Evolutionary conservation across 768 basidiomycete species (phyloP).

Genomic region (Pleurotus tuber-regium): DNA sequence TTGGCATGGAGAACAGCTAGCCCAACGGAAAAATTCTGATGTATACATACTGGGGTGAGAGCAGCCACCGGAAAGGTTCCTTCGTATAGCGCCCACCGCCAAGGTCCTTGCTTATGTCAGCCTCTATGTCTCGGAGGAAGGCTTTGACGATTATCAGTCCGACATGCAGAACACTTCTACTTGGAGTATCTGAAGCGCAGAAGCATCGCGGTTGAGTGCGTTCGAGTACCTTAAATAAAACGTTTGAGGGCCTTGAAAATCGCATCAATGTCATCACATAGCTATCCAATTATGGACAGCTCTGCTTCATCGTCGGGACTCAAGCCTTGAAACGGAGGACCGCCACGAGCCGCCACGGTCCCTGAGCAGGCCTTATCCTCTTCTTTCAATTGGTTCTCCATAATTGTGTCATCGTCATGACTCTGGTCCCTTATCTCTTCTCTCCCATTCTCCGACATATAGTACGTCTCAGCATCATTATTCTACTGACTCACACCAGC

Average conservation of each 20-base stretch:
- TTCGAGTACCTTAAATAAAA: slow-evolving; percentile 6
- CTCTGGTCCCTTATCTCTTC: slow-evolving; percentile 9
- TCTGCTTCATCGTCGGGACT: slow-evolving; percentile 7
- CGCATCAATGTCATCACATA: slow-evolving; percentile 4
- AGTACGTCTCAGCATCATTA: slow-evolving; percentile 5
- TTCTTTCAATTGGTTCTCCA: slow-evolving; percentile 9
- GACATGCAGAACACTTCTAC: neutral
- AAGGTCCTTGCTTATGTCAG: no score
- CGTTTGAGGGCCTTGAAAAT: slow-evolving; percentile 9
- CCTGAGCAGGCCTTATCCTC: slow-evolving; percentile 10
- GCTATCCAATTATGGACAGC: slow-evolving; percentile 4
- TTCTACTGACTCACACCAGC: slow-evolving; percentile 6
- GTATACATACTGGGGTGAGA: no score
- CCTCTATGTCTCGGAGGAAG: no score
- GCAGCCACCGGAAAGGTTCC: no score
- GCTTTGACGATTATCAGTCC: no score
- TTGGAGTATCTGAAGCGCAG: slow-evolving; percentile 6
- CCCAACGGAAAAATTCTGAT: no score
- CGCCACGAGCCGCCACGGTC: slow-evolving; percentile 10
- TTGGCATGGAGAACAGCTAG: no score
- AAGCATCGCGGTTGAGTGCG: neutral
- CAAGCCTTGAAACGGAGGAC: slow-evolving; percentile 3
- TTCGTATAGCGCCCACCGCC: no score
- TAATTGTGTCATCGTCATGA: slow-evolving; percentile 8
- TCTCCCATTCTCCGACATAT: neutral